Base-by-base conservation (phyloP, 345 rosid genomes). In the Conringia planisiliqua region DNA sequence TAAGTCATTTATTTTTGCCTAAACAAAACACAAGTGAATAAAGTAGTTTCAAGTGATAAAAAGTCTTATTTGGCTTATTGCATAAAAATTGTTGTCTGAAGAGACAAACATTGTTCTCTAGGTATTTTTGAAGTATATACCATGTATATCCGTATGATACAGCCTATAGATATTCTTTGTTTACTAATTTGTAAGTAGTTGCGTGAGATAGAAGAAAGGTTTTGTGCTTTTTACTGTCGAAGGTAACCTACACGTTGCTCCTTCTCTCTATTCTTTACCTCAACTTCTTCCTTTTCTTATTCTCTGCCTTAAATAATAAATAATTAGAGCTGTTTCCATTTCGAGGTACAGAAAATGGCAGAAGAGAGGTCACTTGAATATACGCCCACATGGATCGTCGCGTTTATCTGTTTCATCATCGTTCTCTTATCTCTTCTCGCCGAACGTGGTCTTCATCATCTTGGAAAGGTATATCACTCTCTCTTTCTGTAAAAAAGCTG, bases 321-420 rank as follows among this genome's bases (percentile, higher is more conserved):
- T 57, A 47, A 58, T 62, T 18, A 48, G 79, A 43, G 14, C 62
- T 66, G 63, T 78, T 73, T n/a, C 42, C 69, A 29, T 59, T 50
- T 78, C 13, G 12, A 42, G 47, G 73, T 39, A 18, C 66, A 47
- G 66, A 58, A 70, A 85, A 63, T 85, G 86, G 86, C 73, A 56
- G 83, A 70, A 73, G 61, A 52, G 7, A 51, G 2, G 42, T 70
- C 72, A 2, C 73, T 89, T 79, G 86, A 85, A 81, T 86, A 74
- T 67, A 88, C 94, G 13, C 94, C 94, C 35, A 87, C 97, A 40
- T 91, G 97, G 98, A 87, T 88, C 62, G 87, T 91, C 7, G 96
- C 96, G 5, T 83, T 69, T 61, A 90, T 93, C 78, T 86, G 91
- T 76, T 88, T 83, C 67, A 50, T 88, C 78, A 87, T 89, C 72